Evolutionary conservation across 345 rosid species (phyloP).

Genomic region (Draba incana): DNA sequence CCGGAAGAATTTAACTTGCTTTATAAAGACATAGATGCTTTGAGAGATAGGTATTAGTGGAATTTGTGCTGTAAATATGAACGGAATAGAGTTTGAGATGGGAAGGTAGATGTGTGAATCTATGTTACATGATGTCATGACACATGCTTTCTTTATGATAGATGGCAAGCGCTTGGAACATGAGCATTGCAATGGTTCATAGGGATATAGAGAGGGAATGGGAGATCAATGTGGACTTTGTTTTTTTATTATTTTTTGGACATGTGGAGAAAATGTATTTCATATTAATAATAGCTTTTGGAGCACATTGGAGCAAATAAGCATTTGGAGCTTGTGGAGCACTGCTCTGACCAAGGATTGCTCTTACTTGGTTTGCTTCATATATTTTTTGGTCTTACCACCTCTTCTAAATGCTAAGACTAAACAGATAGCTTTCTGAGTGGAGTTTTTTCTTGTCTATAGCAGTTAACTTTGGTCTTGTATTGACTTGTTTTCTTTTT

Average conservation of each 20-base stretch:
- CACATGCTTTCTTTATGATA: conserved; percentile 94
- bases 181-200: conserved; percentile 94
- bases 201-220: conserved; percentile 91
- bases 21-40: too few species aligned
- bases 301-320: conserved; percentile 85
- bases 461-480: conserved; percentile 29
- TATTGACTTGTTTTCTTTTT: conserved; percentile 20
- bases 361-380: conserved; percentile 90
- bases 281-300: conserved; percentile 73
- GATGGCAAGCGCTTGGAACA: conserved; percentile 96
- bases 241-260: conserved; percentile 61
- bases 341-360: conserved; percentile 87
- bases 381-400: conserved; percentile 50
- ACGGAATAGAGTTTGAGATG: conserved; percentile 15
- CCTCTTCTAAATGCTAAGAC: conserved; percentile 45
- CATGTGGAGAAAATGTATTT: conserved; percentile 64
- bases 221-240: conserved; percentile 81
- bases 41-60: background rate
- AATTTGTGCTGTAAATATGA: background rate
- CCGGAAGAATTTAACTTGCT: background rate
- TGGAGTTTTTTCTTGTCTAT: conserved; percentile 36
- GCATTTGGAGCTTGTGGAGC: conserved; percentile 92
- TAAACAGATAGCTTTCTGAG: conserved; percentile 39
- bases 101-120: conserved; percentile 68
- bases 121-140: conserved; percentile 75